phyloP scores from a whole-genome alignment of 768 basidiomycete species.

The Dendrothele bispora region DNA sequence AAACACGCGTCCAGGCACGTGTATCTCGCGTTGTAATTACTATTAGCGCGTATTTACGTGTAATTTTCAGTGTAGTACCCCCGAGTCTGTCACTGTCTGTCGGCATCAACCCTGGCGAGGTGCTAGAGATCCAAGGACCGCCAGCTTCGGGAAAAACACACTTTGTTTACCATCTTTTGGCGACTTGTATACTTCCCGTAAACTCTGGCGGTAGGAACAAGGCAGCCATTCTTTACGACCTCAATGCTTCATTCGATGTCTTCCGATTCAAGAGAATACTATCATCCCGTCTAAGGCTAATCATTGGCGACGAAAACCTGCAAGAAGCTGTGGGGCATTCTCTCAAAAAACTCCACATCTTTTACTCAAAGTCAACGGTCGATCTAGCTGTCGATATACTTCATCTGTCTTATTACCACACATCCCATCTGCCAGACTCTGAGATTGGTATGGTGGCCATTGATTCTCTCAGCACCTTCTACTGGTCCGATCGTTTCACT shows the following conservation, averaged over 20 bases:
- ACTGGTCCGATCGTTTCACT: constrained; percentile 75
- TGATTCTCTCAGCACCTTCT: constrained; percentile 75
- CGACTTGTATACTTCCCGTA: constrained; percentile 57
- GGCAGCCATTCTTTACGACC: constrained; percentile 68
- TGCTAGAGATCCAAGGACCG: constrained; percentile 77
- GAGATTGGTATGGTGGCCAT: constrained; percentile 69
- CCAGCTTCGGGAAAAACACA: constrained; percentile 78
- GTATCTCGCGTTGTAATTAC: constrained; percentile 19
- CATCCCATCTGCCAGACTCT: constrained; percentile 41
- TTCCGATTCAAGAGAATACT: constrained; percentile 55
- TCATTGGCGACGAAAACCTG: constrained; percentile 14
- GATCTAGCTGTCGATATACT: constrained; percentile 71
- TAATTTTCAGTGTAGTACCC: too few relatives aligned
- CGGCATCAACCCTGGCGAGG: constrained; percentile 49
- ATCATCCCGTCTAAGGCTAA: constrained; percentile 35
- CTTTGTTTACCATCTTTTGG: constrained; percentile 65
- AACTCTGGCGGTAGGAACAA: constrained; percentile 61
- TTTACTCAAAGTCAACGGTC: constrained; percentile 62
- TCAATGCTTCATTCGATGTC: constrained; percentile 64
- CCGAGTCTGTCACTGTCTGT: constrained; percentile 4
- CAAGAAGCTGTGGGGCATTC: constrained; percentile 34
- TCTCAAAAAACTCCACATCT: constrained; percentile 63
- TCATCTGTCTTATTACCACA: constrained; percentile 56
- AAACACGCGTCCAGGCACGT: constrained; percentile 35
- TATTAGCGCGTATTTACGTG: too few relatives aligned